Base-by-base conservation (phyloP, 208 protist species). In the Wallacemonas sp. region DNA sequence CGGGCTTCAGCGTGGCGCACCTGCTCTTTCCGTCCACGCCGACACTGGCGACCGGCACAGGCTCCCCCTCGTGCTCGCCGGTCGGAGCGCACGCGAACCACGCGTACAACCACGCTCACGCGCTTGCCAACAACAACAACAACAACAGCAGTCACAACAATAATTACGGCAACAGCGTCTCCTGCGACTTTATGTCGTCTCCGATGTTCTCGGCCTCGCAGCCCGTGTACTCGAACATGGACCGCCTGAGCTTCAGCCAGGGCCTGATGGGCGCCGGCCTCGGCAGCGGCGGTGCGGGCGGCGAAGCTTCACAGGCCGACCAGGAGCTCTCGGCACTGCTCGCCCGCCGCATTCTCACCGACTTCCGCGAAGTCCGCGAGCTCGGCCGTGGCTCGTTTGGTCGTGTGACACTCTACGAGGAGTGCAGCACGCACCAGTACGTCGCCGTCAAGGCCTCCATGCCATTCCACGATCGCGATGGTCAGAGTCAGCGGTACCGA, bases 331-430 rank as follows among this genome's bases (percentile, higher is more conserved):
- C 87, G 23, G 88, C 81, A 72, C 75, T 92, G 20, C 74, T 93
- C 26, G 77, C 80, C 10, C 73, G 67, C 1, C 81, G 87, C 42
- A 89, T 93, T 70, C 65, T 93, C 23, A 85, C 80, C 29, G 87
- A 93, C 65, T 96, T 89, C 72, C 80, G 82, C 57, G 91, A 96
- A 52, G 75, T 96, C 16, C 67, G 67, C n/a, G 84, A 90, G 42
- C 69, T 96, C 0, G 91, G 91, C 38, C 67, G 70, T 55, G 91
- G 91, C 20, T 82, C 78, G 32, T 96, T 94, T 65, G 91, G 87
- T 16, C 76, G 68, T 12, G 91, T 96, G 11, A 76, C 76, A 41
- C 73, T 96, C 2, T 96, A 86, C 67, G 83, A 94, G 70, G 86
- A 93, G 54, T 76, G 80, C 20, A 79, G 77, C 72, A 87, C 82